phyloP scores from a whole-genome alignment of 306 rosid species.

The Senna tora region DNA sequence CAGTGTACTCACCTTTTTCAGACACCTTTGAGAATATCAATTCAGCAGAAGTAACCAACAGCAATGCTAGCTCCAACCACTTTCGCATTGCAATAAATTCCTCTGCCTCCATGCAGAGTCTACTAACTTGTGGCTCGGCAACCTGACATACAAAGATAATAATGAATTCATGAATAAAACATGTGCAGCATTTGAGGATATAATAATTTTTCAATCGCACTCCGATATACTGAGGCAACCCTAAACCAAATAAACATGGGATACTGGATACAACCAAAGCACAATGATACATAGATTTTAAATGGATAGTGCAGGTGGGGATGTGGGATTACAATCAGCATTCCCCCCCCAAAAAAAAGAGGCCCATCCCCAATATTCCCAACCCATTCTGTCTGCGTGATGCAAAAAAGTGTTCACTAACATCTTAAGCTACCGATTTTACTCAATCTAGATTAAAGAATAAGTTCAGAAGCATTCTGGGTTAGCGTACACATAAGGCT shows the following conservation, averaged over 20 bases:
- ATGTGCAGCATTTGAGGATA: too few species aligned
- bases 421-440: background rate
- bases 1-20: conserved; percentile 65
- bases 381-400: too few species aligned
- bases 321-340: too few species aligned
- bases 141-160: conserved; percentile 48
- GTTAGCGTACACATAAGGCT: background rate
- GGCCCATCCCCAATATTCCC: background rate
- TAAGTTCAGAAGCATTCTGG: background rate
- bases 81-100: conserved; percentile 67
- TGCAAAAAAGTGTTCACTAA: background rate
- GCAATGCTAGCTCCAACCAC: conserved; percentile 81
- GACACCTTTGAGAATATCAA: conserved; percentile 85
- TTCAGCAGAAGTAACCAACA: conserved; percentile 88
- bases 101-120: conserved; percentile 76
- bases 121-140: conserved; percentile 80
- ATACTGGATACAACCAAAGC: too few species aligned
- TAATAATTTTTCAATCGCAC: too few species aligned
- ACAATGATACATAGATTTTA: too few species aligned
- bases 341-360: background rate
- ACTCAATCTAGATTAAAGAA: conserved; percentile 1
- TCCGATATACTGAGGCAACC: too few species aligned
- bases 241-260: too few species aligned
- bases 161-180: too few species aligned
- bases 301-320: too few species aligned